Evolutionary conservation across 164 flowering plant genomes (phyloP).

Genomic region (Houttuynia cordata): DNA sequence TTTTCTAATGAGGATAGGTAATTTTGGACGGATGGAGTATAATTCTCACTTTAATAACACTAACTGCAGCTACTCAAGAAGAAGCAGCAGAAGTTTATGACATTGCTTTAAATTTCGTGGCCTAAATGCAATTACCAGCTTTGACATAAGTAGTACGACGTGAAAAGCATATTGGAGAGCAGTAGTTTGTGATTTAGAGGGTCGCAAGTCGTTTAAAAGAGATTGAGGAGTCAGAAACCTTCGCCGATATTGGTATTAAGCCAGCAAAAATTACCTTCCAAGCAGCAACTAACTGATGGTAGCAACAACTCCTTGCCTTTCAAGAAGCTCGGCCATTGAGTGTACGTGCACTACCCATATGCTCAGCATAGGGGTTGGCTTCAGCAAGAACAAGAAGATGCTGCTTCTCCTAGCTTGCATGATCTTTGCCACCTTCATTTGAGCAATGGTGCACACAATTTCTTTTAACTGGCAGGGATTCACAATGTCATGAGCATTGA

Average conservation of each 20-base stretch:
- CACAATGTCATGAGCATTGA: slow-evolving; percentile 55
- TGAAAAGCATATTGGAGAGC: slow-evolving; percentile 77
- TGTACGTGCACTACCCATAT: slow-evolving; percentile 45
- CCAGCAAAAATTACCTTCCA: slow-evolving; percentile 18
- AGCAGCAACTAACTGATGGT: slow-evolving; percentile 27
- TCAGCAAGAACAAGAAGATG: slow-evolving; percentile 51
- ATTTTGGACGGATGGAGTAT: too few species aligned
- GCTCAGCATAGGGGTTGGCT: slow-evolving; percentile 50
- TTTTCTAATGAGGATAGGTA: too few species aligned
- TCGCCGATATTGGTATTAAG: slow-evolving; percentile 14
- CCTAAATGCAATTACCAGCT: slow-evolving; percentile 87
- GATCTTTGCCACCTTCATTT: slow-evolving; percentile 38
- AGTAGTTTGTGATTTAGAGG: slow-evolving; percentile 69
- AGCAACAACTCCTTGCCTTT: slow-evolving; percentile 34
- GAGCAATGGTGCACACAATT: slow-evolving; percentile 50
- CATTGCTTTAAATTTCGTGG: slow-evolving; percentile 91
- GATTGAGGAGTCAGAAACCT: slow-evolving; percentile 36
- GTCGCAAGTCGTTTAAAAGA: slow-evolving; percentile 72
- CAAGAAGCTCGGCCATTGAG: slow-evolving; percentile 38
- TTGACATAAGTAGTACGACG: slow-evolving; percentile 83
- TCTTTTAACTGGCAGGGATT: slow-evolving; percentile 47
- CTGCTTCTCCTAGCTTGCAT: slow-evolving; percentile 11
- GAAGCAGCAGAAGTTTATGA: slow-evolving; percentile 99
- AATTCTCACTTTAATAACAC: neutral
- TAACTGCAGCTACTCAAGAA: slow-evolving; percentile 69